phyloP scores from a whole-genome alignment of 306 rosid species.

The Fagus crenata region DNA sequence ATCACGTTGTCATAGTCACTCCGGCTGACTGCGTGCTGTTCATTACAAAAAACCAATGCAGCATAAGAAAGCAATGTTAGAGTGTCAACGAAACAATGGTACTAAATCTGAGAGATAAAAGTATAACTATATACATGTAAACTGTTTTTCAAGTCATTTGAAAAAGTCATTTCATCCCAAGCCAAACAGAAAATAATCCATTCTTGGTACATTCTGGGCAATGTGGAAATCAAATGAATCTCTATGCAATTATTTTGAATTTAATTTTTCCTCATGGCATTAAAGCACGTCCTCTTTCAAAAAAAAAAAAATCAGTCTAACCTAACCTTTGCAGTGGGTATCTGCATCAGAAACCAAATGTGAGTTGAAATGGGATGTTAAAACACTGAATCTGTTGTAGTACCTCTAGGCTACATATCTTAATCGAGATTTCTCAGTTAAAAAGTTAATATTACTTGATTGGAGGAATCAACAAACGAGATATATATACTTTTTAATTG shows the following conservation, averaged over 20 bases:
- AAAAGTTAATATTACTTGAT: neutral
- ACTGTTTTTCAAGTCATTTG: neutral
- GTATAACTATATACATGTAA: neutral
- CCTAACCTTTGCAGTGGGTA: neutral
- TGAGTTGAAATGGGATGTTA: neutral
- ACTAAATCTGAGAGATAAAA: neutral
- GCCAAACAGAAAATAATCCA: neutral
- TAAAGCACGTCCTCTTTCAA: neutral
- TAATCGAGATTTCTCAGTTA: neutral
- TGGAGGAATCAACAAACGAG: no score
- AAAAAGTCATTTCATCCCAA: neutral
- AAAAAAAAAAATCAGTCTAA: neutral
- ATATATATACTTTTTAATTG: no score
- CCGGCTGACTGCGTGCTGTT: conserved; percentile 65
- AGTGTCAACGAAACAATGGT: neutral
- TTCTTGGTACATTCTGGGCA: neutral
- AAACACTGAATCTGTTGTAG: neutral
- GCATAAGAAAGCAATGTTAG: conserved; percentile 26
- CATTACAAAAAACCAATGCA: conserved; percentile 23
- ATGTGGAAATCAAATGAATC: no score
- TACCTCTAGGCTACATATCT: neutral
- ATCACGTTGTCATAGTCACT: conserved; percentile 93
- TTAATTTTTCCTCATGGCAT: neutral
- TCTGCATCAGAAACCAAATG: neutral
- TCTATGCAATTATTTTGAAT: no score